Base-by-base conservation (phyloP, 352 stramenopile species). In the Phytophthora litchii region DNA sequence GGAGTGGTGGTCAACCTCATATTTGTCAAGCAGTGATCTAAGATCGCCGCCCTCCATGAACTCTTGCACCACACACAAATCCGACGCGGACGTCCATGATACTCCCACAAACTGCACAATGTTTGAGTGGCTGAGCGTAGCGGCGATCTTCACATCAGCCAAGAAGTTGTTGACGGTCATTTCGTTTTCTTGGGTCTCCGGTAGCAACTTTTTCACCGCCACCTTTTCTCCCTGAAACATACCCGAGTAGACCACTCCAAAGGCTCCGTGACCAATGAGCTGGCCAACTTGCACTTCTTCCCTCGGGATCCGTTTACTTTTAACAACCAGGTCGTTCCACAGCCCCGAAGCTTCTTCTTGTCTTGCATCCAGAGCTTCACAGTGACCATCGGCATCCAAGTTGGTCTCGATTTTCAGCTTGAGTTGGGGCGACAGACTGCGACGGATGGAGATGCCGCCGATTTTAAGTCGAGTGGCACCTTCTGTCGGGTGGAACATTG, bases 51-150 rank as follows among this genome's bases (percentile, higher is more conserved):
- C 49, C 13, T 71, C 56, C 55, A 79, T 74, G 53, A 62, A 74
- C 36, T 84, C 72, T 31, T 71, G 47, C 10, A 84, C 53, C 8
- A 82, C 62, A 27, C 69, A 83, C 34, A 73, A 36, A 23, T 76
- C 63, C 3, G 29, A 48, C 19, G 67, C 37, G 42, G 59, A 70
- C 9, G 50, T 72, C 75, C 78, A 89, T 8, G 74, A 70, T 0
- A 86, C 76, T 3, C 74, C 79, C 25, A 87, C 54, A 34, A 87
- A 83, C 0, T 29, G 46, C 14, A 89, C 74, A 29, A 89, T 80
- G 41, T 72, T 61, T 20, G 70, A 54, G 47, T 89, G 79, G n/a
- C 77, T 54, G 8, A 89, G 17, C 6, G 56, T 59, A 0, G 75
- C 60, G 31, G 79, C 56, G 20, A 77, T 43, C 34, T 80, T 78